A percentile compares a stretch with the other conserved stretches of the same genome.
Evolutionary conservation across 2,329 filamentous ascomycete species (phyloP).

Genomic region (Aureobasidium mangrovei): DNA sequence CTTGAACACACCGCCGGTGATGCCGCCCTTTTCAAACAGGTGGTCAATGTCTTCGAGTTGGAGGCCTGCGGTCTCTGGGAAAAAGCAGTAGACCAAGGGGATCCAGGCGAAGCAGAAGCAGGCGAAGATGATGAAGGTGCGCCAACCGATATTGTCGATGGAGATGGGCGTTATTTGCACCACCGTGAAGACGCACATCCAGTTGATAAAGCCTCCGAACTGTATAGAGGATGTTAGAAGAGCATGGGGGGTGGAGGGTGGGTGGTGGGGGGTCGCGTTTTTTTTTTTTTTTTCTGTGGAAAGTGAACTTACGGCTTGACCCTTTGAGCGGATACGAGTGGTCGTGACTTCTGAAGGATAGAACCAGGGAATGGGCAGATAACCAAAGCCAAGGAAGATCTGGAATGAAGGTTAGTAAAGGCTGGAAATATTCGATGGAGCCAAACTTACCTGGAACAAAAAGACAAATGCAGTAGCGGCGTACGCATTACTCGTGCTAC

Average conservation of each 20-base stretch:
- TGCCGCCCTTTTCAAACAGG: conserved; percentile 14
- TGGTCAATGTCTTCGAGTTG: conserved; percentile 16
- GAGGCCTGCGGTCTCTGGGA: conserved; percentile 17
- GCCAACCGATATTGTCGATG: conserved; percentile 14
- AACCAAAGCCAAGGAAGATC: too few species aligned
- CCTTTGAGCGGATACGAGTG: too few species aligned
- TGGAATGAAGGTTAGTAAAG: too few species aligned
- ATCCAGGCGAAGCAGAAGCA: conserved; percentile 10
- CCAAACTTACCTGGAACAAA: too few species aligned
- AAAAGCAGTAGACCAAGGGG: conserved; percentile 16
- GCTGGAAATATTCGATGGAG: too few species aligned
- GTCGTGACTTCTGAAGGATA: too few species aligned
- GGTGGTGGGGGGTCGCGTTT: too few species aligned
- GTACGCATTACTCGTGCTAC: too few species aligned
- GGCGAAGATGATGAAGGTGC: conserved; percentile 9
- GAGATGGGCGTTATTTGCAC: conserved; percentile 18
- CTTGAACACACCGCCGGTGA: conserved; percentile 16
- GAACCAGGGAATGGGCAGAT: too few species aligned
- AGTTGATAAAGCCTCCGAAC: conserved; percentile 34
- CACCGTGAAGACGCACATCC: conserved; percentile 23
- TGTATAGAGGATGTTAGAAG: too few species aligned
- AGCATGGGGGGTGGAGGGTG: too few species aligned
- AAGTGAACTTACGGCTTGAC: conserved; percentile 21
- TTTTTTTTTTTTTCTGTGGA: conserved; percentile 15
- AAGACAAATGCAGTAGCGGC: too few species aligned